These are phyloP conservation scores for Suillus tomentosus DNA, from an alignment of 768 basidiomycete species.

Conservation along the genomic window DNA sequence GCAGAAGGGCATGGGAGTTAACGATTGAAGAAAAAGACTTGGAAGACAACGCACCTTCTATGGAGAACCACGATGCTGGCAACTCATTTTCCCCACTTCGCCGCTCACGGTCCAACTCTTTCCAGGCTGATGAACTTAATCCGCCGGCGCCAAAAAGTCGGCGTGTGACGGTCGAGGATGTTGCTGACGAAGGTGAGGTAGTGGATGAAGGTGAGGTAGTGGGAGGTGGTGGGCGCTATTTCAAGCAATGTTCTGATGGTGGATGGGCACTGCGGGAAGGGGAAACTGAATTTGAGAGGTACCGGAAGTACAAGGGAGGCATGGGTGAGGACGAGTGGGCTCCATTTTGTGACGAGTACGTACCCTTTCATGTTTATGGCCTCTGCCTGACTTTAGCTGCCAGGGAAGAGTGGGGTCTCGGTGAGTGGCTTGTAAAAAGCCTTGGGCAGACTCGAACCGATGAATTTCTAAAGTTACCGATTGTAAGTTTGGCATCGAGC, in stretches of 20 bases:
- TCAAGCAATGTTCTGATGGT: neutral
- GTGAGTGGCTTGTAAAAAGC: conserved; percentile 31
- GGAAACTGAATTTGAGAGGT: neutral
- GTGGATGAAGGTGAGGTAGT: too few species aligned
- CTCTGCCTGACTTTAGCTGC: neutral
- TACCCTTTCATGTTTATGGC: too few species aligned
- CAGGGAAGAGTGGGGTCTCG: conserved; percentile 37
- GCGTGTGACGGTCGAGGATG: too few species aligned
- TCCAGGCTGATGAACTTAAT: too few species aligned
- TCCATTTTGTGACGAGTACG: conserved; percentile 27
- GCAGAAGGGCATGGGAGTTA: too few species aligned
- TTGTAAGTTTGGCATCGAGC: neutral
- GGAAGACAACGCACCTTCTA: too few species aligned
- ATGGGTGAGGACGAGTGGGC: neutral
- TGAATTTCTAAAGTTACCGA: neutral
- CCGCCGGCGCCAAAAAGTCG: too few species aligned
- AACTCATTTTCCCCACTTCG: too few species aligned
- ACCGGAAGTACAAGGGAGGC: neutral
- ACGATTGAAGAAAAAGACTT: too few species aligned
- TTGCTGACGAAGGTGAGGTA: too few species aligned
- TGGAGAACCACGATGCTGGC: too few species aligned
- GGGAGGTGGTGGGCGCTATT: neutral
- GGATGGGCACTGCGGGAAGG: neutral
- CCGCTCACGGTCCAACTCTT: too few species aligned
- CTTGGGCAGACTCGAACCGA: conserved; percentile 31